Evolutionary conservation across 768 basidiomycete genomes (phyloP), one percentile per base, ranked within the genome.

Genomic region (Russula griseocarnosa): DNA sequence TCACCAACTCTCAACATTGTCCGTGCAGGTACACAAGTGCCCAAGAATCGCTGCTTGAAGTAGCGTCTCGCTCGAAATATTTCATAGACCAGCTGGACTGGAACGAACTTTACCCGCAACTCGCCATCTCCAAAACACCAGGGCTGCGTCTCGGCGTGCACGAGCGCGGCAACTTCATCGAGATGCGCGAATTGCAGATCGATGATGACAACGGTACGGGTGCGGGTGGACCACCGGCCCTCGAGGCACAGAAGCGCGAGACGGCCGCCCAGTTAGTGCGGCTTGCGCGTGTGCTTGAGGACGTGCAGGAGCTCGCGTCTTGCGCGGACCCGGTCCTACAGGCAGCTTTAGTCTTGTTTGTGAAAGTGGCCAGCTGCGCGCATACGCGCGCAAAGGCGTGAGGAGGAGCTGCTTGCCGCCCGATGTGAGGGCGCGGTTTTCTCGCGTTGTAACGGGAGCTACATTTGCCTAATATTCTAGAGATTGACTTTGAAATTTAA

Each of bases 121-220:
- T 90, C 14, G 86, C 81, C 70, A 79, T 91, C 60, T 88, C 89
- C 7, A 85, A 86, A 70, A 90, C 86, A 0, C 74, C 79, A 2
- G 79, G 83, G 67, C 78, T 85, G 62, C 85, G 82, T 70, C 74
- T 88, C 58, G 88, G 81, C 0, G 74, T 81, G 47, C 88, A 90
- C 70, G 69, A 75, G 16, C 72, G 76, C 3, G 88, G 88, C 1
- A 73, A 46, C 1, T 90, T 90, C 72, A 68, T 71, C 4, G 71
- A 74, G 11, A 74, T 87, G 8, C 74, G 79, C 56, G 86, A 86
- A 71, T 70, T 74, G 60, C 70, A 73, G 28, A 60, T 77, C 36
- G 71, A 67, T 4, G 26, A 5, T 2, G 32, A 30, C 3, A 42
- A 13, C n/a, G 7, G 20, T 3, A 5, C 30, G 30, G 30, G 30